A percentile compares a stretch with the other conserved stretches of the same genome.
phyloP scores from a whole-genome alignment of 441 rosid species.

The Hura crepitans region DNA sequence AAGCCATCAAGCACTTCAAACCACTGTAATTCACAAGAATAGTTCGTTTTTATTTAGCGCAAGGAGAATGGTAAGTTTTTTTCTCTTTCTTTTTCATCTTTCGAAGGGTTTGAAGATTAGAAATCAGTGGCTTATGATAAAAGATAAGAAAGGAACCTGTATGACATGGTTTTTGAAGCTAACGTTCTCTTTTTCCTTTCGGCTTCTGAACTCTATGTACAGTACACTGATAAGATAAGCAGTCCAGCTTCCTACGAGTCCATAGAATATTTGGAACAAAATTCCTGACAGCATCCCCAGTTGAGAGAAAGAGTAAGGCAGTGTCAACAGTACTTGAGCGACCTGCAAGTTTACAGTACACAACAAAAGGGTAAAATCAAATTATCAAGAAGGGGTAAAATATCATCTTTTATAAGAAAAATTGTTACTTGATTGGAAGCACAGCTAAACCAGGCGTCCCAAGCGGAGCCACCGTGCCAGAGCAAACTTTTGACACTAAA shows the following conservation, averaged over 20 bases:
- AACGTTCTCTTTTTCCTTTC: slow-evolving; percentile 91
- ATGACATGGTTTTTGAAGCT: slow-evolving; percentile 97
- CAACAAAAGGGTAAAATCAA: too few species aligned
- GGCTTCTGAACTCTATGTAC: slow-evolving; percentile 77
- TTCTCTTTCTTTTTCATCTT: too few species aligned
- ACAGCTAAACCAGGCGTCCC: slow-evolving; percentile 99
- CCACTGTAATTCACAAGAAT: slow-evolving; percentile 51
- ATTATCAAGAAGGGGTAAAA: too few species aligned
- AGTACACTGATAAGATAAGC: slow-evolving; percentile 98
- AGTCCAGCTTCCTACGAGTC: slow-evolving; percentile 92
- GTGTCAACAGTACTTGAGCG: slow-evolving; percentile 89
- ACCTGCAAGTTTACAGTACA: slow-evolving; percentile 39
- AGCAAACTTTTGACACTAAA: slow-evolving; percentile 58
- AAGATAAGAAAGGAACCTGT: slow-evolving; percentile 43
- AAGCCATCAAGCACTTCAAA: slow-evolving; percentile 98
- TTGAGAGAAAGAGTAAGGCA: slow-evolving; percentile 95
- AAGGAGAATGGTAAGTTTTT: too few species aligned
- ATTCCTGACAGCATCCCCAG: slow-evolving; percentile 92
- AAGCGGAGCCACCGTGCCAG: slow-evolving; percentile 97
- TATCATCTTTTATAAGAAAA: too few species aligned
- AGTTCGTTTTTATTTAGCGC: too few species aligned
- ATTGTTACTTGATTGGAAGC: slow-evolving; percentile 97
- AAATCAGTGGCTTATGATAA: slow-evolving; percentile 4
- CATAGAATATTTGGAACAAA: slow-evolving; percentile 77
- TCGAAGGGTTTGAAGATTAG: slow-evolving; percentile 25